These are phyloP conservation scores for Tripterygium wilfordii DNA, from an alignment of 177 flowering plant species.

Conservation along the genomic window DNA sequence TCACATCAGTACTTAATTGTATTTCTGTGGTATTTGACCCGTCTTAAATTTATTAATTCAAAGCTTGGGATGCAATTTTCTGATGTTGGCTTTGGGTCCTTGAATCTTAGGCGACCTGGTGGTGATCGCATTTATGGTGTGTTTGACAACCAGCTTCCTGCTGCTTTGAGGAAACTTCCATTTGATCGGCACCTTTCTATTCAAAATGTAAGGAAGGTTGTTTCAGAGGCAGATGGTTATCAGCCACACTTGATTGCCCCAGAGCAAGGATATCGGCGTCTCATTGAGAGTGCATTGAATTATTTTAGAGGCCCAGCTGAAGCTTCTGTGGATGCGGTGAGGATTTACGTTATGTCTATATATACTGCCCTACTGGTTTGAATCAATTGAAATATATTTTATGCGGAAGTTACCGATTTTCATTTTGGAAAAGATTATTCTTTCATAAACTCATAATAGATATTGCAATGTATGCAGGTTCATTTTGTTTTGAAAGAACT, in stretches of 20 bases:
- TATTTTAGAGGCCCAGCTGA: constrained; percentile 60
- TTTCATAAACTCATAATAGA: background rate
- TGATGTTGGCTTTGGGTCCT: background rate
- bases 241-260: constrained; percentile 62
- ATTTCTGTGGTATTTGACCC: background rate
- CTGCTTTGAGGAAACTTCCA: constrained; percentile 55
- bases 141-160: constrained; percentile 58
- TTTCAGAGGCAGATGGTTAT: constrained; percentile 58
- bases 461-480: constrained; percentile 29
- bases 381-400: background rate
- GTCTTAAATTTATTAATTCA: background rate
- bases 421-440: background rate
- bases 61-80: background rate
- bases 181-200: constrained; percentile 50
- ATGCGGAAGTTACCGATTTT: background rate
- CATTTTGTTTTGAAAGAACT: constrained; percentile 54
- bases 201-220: constrained; percentile 43
- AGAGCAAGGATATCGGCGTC: constrained; percentile 57
- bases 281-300: constrained; percentile 40
- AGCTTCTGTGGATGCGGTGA: constrained; percentile 61
- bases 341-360: constrained; percentile 3
- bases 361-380: background rate
- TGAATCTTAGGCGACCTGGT: constrained; percentile 42
- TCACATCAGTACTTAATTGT: too few relatives aligned
- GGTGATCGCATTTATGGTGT: constrained; percentile 57